Evolutionary conservation across 202 grass and related monocot species (phyloP), one percentile per base, ranked within the genome.

Genomic region (Digitaria exilis): DNA sequence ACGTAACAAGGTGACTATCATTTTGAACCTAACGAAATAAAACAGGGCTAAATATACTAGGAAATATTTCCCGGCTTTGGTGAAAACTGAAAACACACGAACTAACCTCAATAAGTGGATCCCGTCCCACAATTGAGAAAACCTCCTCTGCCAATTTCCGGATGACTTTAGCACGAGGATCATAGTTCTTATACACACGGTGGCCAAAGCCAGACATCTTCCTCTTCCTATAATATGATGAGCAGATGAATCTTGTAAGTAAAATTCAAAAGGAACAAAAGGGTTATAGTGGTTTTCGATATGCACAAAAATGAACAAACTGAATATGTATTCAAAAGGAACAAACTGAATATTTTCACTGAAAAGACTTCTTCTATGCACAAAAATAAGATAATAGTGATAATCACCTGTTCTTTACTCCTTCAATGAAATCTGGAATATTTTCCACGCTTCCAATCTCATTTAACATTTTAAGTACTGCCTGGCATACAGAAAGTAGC

Each of bases 191-290:
- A 55, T 98, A 98, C 44, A 98, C 96, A 79, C 96, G 90, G 75
- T 98, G 96, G 3, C 96, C 93, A 59, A 98, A 98, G 61, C 96
- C 93, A 22, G 93, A 98, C 93, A 98, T 89, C 84, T 98, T 98
- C 55, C 91, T 85, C 86, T 96, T 98, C 89, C 93, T 98, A 78
- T 15, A 78, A 75, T 61, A 61, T 26, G 22, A 86, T 19, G 37
- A 63, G 67, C 8, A 71, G 41, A 35, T 22, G 55, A 51, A 84
- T 54, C 16, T 68, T 67, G 26, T 82, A 88, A 85, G 61, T 41
- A 49, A 87, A 34, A 18, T 30, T 58, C 49, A 80, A 28, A 37
- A 66, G 85, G 51, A 24, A 55, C 51, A 35, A 54, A 45, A 81
- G 28, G n/a, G 16, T n/a, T n/a, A n/a, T n/a, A n/a, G n/a, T n/a